phyloP scores from a whole-genome alignment of 1,284 basidiomycete species.

The Cutaneotrichosporon sp. region DNA sequence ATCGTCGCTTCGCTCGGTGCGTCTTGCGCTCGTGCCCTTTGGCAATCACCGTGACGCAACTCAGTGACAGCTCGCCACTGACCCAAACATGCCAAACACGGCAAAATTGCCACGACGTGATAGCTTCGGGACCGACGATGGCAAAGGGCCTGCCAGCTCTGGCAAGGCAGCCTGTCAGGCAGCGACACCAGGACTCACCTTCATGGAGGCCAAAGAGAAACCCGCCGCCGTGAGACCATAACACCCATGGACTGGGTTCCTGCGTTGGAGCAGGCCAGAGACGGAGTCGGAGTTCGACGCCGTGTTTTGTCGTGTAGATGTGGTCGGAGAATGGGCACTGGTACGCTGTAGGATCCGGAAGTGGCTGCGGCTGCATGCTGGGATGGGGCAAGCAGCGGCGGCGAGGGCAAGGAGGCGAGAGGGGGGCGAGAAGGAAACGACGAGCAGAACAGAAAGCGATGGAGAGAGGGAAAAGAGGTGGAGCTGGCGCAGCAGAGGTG shows the following conservation, averaged over 20 bases:
- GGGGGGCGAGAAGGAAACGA: not conserved
- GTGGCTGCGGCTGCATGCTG: not conserved
- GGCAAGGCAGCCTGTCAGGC: not conserved
- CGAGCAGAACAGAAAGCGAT: too few relatives aligned
- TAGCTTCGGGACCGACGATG: not conserved
- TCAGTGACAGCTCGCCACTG: too few relatives aligned
- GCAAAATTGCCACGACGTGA: not conserved
- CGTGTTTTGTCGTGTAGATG: constrained; percentile 22
- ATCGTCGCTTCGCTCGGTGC: too few relatives aligned
- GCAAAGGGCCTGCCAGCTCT: too few relatives aligned
- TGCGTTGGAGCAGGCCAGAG: constrained; percentile 18
- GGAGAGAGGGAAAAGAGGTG: too few relatives aligned
- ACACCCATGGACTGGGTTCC: constrained; percentile 8
- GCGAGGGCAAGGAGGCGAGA: not conserved
- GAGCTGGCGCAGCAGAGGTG: too few relatives aligned
- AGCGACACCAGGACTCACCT: not conserved
- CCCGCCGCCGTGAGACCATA: constrained; percentile 36
- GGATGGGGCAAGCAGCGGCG: not conserved
- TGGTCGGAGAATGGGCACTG: constrained; percentile 23
- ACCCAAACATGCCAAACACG: too few relatives aligned
- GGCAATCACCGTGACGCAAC: too few relatives aligned
- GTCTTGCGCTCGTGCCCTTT: too few relatives aligned
- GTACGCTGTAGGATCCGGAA: constrained; percentile 2
- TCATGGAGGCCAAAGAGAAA: constrained; percentile 7
- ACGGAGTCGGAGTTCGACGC: constrained; percentile 24